phyloP scores from a whole-genome alignment of 2,329 filamentous ascomycete genomes.

The Penicillium decumbens region DNA sequence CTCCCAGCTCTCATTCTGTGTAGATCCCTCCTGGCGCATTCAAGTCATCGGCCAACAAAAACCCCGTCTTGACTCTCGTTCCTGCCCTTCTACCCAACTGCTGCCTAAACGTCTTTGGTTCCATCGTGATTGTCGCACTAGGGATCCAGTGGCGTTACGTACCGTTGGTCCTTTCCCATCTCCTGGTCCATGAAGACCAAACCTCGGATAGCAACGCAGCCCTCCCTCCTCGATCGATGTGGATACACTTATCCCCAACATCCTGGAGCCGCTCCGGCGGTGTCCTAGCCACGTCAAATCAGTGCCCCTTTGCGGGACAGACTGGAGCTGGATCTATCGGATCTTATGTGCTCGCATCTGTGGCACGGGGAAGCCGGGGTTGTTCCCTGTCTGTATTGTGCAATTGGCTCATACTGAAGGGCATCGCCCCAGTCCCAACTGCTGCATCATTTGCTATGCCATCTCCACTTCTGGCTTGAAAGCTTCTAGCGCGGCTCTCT shows the following conservation, averaged over 20 bases:
- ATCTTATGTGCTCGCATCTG: constrained; percentile 7
- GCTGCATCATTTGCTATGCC: constrained; percentile 11
- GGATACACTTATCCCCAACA: constrained; percentile 7
- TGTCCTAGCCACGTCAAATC: constrained; percentile 7
- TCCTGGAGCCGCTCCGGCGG: constrained; percentile 12
- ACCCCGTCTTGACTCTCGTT: constrained; percentile 8
- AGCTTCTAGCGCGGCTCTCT: constrained; percentile 23
- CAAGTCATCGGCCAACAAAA: constrained; percentile 13
- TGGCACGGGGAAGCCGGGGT: constrained; percentile 5
- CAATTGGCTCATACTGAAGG: constrained; percentile 10
- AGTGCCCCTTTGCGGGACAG: constrained; percentile 8
- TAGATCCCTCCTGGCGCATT: constrained; percentile 16
- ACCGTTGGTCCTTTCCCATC: neutral
- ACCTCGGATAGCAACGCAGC: constrained; percentile 5
- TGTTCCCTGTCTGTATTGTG: constrained; percentile 3
- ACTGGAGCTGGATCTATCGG: constrained; percentile 18
- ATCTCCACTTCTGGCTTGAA: constrained; percentile 16
- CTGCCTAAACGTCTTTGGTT: constrained; percentile 18
- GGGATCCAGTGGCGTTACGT: constrained; percentile 7
- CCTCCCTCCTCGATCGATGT: constrained; percentile 6
- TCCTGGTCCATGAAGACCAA: constrained; percentile 11
- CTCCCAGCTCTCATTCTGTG: constrained; percentile 6
- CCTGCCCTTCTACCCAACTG: constrained; percentile 22
- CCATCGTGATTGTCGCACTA: constrained; percentile 9
- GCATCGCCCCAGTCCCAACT: constrained; percentile 5